Percentiles rank a stretch among this genome's conserved stretches.
These are phyloP conservation scores for Trichoderma reesei DNA, from an alignment of 495 filamentous ascomycete species.

Conservation along the genomic window DNA sequence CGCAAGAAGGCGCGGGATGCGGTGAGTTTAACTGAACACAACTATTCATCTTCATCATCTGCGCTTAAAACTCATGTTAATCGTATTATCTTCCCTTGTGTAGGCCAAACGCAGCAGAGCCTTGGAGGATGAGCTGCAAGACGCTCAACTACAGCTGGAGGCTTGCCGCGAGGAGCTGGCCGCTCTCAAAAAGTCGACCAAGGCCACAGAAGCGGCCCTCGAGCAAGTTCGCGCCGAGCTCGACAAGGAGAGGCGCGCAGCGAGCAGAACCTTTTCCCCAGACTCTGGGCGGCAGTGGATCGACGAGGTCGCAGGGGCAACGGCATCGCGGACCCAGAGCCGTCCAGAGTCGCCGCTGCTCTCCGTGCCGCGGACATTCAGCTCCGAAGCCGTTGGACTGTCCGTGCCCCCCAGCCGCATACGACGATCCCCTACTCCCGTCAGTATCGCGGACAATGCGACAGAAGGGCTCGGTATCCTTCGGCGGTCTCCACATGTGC, in stretches of 20 bases:
- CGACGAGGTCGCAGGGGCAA: conserved; percentile 39
- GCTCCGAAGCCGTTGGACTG: conserved; percentile 36
- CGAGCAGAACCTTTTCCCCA: conserved; percentile 34
- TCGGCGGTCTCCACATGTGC: conserved; percentile 24
- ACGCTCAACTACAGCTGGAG: conserved; percentile 43
- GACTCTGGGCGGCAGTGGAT: conserved; percentile 60
- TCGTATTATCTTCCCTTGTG: background rate
- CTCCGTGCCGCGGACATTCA: conserved; percentile 33
- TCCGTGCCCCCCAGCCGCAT: conserved; percentile 31
- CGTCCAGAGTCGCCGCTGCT: conserved; percentile 39
- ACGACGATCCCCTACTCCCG: conserved; percentile 35
- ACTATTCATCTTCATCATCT: background rate
- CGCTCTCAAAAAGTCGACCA: conserved; percentile 50
- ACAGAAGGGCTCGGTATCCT: background rate
- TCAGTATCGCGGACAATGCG: conserved; percentile 33
- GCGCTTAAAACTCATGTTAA: background rate
- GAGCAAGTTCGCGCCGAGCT: conserved; percentile 36
- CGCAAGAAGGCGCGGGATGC: conserved; percentile 77
- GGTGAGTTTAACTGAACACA: conserved; percentile 37
- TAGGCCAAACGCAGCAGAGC: conserved; percentile 67
- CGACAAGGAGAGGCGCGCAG: conserved; percentile 45
- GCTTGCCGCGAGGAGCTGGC: conserved; percentile 56
- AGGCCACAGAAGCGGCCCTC: conserved; percentile 55
- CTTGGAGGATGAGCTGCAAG: conserved; percentile 76
- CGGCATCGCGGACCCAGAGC: conserved; percentile 30